phyloP scores from a whole-genome alignment of 768 basidiomycete genomes.

The Russula sp. region DNA sequence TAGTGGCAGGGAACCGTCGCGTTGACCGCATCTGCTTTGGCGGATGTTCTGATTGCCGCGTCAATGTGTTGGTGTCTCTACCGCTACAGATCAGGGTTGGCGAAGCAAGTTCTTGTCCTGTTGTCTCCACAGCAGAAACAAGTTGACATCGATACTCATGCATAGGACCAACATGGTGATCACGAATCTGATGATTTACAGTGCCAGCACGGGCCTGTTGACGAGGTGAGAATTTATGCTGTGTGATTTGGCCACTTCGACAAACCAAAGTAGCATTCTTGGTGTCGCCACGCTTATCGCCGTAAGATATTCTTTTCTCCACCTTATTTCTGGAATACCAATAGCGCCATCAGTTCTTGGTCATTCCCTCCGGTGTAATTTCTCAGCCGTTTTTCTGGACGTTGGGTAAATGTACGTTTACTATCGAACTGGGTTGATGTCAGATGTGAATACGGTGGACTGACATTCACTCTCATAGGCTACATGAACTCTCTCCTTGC shows the following conservation, averaged over 20 bases:
- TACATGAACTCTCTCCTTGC: conserved; percentile 49
- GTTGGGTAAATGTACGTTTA: conserved; percentile 41
- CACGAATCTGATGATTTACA: conserved; percentile 25
- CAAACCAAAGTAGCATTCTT: conserved; percentile 16
- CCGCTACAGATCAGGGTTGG: no score
- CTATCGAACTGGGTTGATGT: no score
- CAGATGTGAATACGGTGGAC: background rate
- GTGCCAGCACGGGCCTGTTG: conserved; percentile 24
- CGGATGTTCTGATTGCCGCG: conserved; percentile 42
- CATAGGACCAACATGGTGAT: conserved; percentile 26
- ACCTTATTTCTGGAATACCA: background rate
- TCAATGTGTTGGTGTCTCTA: no score
- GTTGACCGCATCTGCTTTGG: conserved; percentile 39
- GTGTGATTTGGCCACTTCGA: background rate
- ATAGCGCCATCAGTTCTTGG: conserved; percentile 14
- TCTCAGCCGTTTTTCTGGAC: conserved; percentile 47
- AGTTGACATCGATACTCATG: no score
- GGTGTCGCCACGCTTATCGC: conserved; percentile 15
- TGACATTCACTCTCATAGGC: conserved; percentile 27
- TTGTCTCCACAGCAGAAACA: no score
- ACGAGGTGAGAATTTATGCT: conserved; percentile 20
- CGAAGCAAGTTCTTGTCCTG: no score
- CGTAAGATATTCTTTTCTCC: background rate
- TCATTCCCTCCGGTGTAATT: conserved; percentile 39
- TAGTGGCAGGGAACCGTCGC: conserved; percentile 46